A percentile compares a stretch with the other conserved stretches of the same genome.
phyloP scores from a whole-genome alignment of 805 yeast species.

The Groenewaldozyma tartarivorans region DNA sequence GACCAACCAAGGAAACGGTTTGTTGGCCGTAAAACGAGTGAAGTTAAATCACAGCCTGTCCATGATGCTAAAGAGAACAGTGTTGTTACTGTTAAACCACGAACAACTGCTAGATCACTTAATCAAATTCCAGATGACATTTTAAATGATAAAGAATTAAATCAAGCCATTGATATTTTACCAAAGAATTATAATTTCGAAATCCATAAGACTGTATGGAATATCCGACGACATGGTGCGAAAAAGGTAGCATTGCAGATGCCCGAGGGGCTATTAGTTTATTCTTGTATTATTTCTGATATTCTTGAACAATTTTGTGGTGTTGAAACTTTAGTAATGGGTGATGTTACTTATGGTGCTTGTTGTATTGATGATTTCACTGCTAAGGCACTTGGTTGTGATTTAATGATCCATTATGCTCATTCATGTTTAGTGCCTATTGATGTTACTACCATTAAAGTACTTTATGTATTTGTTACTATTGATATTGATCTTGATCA shows the following conservation, averaged over 20 bases:
- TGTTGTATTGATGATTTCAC: constrained; percentile 97
- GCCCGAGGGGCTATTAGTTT: constrained; percentile 93
- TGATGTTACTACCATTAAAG: constrained; percentile 83
- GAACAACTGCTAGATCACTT: constrained; percentile 32
- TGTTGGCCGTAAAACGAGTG: constrained; percentile 40
- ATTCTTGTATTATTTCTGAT: constrained; percentile 82
- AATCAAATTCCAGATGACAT: constrained; percentile 88
- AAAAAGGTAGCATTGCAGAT: constrained; percentile 86
- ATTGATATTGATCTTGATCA: constrained; percentile 81
- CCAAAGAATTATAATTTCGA: constrained; percentile 95
- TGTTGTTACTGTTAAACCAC: too few species aligned
- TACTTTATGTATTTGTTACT: constrained; percentile 90
- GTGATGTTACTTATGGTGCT: constrained; percentile 97
- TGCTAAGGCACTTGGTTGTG: constrained; percentile 87
- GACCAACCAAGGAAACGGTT: constrained; percentile 43
- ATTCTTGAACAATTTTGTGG: constrained; percentile 82
- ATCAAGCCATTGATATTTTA: constrained; percentile 67
- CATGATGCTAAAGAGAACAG: constrained; percentile 16
- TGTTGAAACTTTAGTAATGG: constrained; percentile 89
- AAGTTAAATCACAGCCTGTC: not conserved
- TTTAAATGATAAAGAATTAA: constrained; percentile 67
- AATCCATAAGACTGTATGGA: constrained; percentile 93
- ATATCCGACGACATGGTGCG: constrained; percentile 63
- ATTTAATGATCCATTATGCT: constrained; percentile 91
- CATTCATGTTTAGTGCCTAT: constrained; percentile 96